phyloP scores from a whole-genome alignment of 1,284 basidiomycete species.

The Mycena citricolor region DNA sequence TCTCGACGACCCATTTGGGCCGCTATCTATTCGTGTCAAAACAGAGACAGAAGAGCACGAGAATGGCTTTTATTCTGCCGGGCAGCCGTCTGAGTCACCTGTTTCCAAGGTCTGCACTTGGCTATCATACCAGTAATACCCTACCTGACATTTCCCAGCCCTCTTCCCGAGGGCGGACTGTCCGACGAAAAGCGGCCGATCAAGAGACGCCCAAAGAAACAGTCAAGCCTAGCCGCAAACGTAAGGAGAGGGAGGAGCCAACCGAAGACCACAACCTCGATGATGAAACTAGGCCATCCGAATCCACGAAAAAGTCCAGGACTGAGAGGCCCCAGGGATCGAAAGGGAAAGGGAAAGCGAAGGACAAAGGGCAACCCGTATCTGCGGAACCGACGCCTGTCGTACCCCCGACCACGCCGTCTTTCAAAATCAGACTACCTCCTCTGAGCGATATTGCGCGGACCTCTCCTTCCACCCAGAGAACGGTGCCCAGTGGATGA shows the following conservation, averaged over 20 bases:
- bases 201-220: conserved; percentile 28
- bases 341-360: conserved; percentile 18
- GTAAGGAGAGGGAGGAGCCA: conserved; percentile 45
- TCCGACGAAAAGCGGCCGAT: conserved; percentile 32
- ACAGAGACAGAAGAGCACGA: conserved; percentile 19
- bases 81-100: conserved; percentile 9
- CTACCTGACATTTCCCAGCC: conserved; percentile 8
- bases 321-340: conserved; percentile 10
- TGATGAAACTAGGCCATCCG: conserved; percentile 6
- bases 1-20: conserved; percentile 15
- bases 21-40: conserved; percentile 17
- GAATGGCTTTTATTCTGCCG: conserved; percentile 2
- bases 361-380: conserved; percentile 15
- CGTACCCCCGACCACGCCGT: conserved; percentile 12
- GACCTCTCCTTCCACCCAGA: conserved; percentile 10
- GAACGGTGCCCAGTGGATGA: too few species aligned
- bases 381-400: conserved; percentile 3
- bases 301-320: conserved; percentile 19
- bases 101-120: conserved; percentile 10
- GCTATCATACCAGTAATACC: conserved; percentile 5
- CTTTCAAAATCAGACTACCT: conserved; percentile 23
- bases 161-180: conserved; percentile 24
- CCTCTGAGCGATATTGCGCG: conserved; percentile 19
- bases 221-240: conserved; percentile 44
- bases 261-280: conserved; percentile 19